Conservation (phyloP, 306 rosid genomes). For the Canavalia gladiata region DNA sequence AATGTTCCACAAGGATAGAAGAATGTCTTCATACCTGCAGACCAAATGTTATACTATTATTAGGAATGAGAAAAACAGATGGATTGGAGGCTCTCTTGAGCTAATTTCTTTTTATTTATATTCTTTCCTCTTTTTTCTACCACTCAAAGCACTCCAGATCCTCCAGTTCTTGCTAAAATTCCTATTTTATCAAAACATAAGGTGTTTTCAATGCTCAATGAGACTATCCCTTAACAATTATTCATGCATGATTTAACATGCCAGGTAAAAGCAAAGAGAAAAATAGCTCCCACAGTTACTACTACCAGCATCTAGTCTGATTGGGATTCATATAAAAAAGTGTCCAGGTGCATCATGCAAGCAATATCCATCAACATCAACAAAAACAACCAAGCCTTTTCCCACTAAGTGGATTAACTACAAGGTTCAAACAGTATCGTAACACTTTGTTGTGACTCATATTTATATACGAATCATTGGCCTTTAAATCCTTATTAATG, state of each 20-base stretch:
- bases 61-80: slow-evolving; percentile 39
- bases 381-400: neutral
- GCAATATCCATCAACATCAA: neutral
- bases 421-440: neutral
- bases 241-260: slow-evolving; percentile 40
- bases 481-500: neutral
- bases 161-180: slow-evolving; percentile 5
- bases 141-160: slow-evolving; percentile 23
- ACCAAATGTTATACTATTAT: slow-evolving; percentile 5
- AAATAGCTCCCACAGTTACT: slow-evolving; percentile 13
- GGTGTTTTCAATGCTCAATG: slow-evolving; percentile 24
- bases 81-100: slow-evolving; percentile 2
- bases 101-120: slow-evolving; percentile 4
- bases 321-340: slow-evolving; percentile 10
- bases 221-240: slow-evolving; percentile 39
- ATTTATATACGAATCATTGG: neutral
- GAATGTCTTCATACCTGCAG: slow-evolving; percentile 88
- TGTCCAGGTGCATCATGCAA: slow-evolving; percentile 5
- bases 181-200: neutral
- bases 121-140: neutral
- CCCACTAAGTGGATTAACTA: neutral
- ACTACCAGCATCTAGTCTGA: slow-evolving; percentile 30
- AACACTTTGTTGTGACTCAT: neutral
- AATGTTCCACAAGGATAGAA: slow-evolving; percentile 97
- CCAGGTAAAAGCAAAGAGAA: slow-evolving; percentile 33